phyloP scores from a whole-genome alignment of 129 eudicot species.

The Solidago caesia region DNA sequence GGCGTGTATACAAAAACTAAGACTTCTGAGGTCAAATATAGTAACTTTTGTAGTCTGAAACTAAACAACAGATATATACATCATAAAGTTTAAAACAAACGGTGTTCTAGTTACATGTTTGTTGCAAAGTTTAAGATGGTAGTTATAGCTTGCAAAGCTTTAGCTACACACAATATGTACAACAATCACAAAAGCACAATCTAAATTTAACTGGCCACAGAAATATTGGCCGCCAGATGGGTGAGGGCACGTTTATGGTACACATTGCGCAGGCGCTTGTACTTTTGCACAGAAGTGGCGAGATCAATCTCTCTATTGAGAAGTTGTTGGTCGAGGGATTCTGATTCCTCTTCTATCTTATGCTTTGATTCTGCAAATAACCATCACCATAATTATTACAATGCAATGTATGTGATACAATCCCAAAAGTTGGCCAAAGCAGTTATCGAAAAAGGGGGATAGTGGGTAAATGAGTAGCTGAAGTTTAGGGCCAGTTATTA shows the following conservation, averaged over 20 bases:
- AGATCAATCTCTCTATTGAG: constrained; percentile 37
- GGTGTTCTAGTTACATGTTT: neutral
- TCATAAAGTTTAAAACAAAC: neutral
- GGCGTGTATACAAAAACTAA: neutral
- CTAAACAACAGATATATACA: constrained; percentile 14
- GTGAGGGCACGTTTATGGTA: constrained; percentile 38
- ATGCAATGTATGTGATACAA: neutral
- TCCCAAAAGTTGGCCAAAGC: no score
- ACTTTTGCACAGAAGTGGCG: constrained; percentile 24
- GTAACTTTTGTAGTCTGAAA: constrained; percentile 18
- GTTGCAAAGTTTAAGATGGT: constrained; percentile 11
- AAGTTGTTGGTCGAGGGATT: constrained; percentile 36
- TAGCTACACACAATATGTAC: constrained; percentile 26
- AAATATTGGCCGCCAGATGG: constrained; percentile 27
- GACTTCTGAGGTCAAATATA: constrained; percentile 24
- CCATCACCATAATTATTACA: constrained; percentile 12
- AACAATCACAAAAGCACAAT: constrained; percentile 12
- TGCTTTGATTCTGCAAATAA: constrained; percentile 28
- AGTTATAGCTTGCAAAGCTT: neutral
- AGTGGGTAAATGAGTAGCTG: no score
- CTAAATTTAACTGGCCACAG: constrained; percentile 24
- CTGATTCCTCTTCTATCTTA: constrained; percentile 37
- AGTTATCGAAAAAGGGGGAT: no score
- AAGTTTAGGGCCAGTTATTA: no score
- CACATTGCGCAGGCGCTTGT: constrained; percentile 32